Evolutionary conservation across 305 asterid genomes (phyloP).

Genomic region (Fraxinus xanthoxyloides): DNA sequence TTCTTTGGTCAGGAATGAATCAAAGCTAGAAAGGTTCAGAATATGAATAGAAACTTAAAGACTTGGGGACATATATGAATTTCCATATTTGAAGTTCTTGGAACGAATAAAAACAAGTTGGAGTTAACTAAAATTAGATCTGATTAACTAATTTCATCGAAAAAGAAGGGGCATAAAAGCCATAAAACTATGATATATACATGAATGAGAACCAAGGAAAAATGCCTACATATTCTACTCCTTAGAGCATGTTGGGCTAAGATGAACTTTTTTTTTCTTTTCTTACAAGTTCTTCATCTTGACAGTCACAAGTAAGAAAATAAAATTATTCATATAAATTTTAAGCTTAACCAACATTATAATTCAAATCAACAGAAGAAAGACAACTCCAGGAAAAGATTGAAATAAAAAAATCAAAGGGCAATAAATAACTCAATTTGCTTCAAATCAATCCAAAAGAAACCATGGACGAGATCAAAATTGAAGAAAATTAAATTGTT

Average conservation of each 20-base stretch:
- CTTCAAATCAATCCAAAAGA: constrained; percentile 6
- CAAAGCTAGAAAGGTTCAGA: background rate
- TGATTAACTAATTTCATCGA: background rate
- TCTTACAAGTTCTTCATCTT: background rate
- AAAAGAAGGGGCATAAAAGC: background rate
- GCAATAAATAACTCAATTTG: background rate
- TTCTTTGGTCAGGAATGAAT: background rate
- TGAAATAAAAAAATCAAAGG: background rate
- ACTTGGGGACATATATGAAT: background rate
- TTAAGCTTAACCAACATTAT: background rate
- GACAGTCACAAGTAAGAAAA: background rate
- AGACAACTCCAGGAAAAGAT: background rate
- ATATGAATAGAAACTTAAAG: background rate
- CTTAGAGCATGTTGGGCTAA: background rate
- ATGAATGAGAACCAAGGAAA: background rate
- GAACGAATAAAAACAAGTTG: background rate
- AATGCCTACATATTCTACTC: background rate
- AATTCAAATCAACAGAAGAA: constrained; percentile 8
- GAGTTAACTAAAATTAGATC: background rate
- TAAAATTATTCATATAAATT: background rate
- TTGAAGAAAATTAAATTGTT: background rate
- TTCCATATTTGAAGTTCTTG: background rate
- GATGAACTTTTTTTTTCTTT: background rate
- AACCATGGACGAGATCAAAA: background rate
- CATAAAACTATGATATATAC: background rate